A percentile compares a stretch with the other conserved stretches of the same genome.
These are phyloP conservation scores for Flaveria brownii DNA, from an alignment of 129 eudicot genomes.

Conservation along the genomic window DNA sequence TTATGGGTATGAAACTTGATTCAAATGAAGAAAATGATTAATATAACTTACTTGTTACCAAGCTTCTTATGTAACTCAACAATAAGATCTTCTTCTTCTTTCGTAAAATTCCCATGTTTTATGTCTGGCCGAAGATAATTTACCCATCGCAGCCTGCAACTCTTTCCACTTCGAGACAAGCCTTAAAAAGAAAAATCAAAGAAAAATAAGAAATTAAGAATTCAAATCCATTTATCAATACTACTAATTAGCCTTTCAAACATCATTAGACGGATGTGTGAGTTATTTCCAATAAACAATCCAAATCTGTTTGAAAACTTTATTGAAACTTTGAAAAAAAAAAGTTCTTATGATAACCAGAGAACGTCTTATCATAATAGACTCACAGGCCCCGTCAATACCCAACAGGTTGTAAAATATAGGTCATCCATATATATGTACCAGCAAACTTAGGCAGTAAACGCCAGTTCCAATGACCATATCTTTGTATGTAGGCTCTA, in stretches of 20 bases:
- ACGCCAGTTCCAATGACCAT: conserved; percentile 78
- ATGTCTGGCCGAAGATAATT: conserved; percentile 43
- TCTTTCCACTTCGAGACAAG: conserved; percentile 42
- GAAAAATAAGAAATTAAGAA: background rate
- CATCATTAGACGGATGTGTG: background rate
- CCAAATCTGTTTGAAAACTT: background rate
- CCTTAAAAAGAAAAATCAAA: conserved; percentile 25
- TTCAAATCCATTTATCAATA: background rate
- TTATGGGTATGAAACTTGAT: background rate
- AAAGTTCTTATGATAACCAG: too few species aligned
- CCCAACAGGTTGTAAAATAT: too few species aligned
- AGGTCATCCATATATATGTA: background rate
- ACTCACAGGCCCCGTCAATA: too few species aligned
- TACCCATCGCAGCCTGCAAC: conserved; percentile 47
- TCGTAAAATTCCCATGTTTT: conserved; percentile 41
- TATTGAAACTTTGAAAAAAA: background rate
- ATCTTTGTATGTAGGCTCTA: conserved; percentile 46
- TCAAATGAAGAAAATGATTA: background rate
- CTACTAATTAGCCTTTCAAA: background rate
- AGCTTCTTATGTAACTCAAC: conserved; percentile 35
- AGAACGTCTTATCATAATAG: too few species aligned
- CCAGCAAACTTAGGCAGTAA: conserved; percentile 67
- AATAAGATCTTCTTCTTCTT: conserved; percentile 42
- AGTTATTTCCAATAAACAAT: background rate
- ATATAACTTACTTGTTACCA: conserved; percentile 40